Evolutionary conservation across 495 filamentous ascomycete species (phyloP).

Genomic region (Evernia prunastri): DNA sequence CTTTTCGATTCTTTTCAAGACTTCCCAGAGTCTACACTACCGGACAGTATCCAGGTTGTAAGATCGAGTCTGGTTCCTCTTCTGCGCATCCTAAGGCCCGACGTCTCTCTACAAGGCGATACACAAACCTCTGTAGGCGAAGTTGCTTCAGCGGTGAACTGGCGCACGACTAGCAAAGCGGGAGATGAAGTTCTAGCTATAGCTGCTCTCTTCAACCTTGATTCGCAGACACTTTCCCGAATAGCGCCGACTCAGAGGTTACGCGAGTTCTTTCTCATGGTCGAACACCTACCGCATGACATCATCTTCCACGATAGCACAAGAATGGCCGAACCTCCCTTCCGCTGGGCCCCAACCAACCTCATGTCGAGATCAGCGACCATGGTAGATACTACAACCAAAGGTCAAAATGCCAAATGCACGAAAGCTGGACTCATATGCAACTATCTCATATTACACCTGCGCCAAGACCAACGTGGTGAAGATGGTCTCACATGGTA

Average conservation of each 20-base stretch:
- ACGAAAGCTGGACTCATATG: too few relatives aligned
- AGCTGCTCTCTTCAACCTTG: neutral
- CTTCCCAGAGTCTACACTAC: neutral
- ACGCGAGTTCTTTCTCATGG: neutral
- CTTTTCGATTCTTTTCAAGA: neutral
- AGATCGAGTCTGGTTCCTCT: neutral
- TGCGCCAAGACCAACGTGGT: too few relatives aligned
- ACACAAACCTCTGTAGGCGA: neutral
- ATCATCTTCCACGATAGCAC: neutral
- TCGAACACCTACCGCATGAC: neutral
- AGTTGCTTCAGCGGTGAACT: conserved; percentile 1
- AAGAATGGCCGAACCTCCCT: neutral
- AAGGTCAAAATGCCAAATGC: too few relatives aligned
- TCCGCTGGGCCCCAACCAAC: conserved; percentile 1
- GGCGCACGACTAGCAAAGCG: conserved; percentile 5
- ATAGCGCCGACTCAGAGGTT: neutral
- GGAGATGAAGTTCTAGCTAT: conserved; percentile 3
- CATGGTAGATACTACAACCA: too few relatives aligned
- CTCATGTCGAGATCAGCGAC: neutral
- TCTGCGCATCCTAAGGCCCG: neutral
- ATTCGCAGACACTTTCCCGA: neutral
- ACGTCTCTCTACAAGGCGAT: neutral
- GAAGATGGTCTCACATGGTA: too few relatives aligned
- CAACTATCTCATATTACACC: too few relatives aligned
- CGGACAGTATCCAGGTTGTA: neutral